Percentiles rank a stretch among this genome's conserved stretches.
Evolutionary conservation across 2,329 filamentous ascomycete genomes (phyloP).

Genomic region (Aspergillus candidus): DNA sequence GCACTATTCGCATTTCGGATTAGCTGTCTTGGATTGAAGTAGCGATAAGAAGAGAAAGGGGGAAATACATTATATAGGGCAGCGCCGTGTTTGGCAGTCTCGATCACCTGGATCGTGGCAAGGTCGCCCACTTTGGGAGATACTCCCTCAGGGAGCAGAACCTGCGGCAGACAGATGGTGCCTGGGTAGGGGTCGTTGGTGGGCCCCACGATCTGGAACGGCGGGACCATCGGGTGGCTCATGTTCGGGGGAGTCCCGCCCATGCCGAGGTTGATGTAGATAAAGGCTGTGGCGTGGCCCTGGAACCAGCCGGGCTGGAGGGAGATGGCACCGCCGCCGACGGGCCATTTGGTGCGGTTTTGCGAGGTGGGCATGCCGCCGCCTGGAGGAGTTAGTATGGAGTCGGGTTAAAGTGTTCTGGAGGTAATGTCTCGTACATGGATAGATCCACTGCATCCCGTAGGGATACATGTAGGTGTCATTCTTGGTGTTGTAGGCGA

Average conservation of each 20-base stretch:
- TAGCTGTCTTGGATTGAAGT: not conserved
- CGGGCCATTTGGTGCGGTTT: conserved; percentile 90
- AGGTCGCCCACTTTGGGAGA: conserved; percentile 73
- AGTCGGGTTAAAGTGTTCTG: conserved; percentile 1
- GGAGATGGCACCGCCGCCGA: conserved; percentile 76
- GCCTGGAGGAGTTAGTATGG: conserved; percentile 48
- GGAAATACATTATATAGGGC: conserved; percentile 66
- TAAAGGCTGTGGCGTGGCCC: conserved; percentile 72
- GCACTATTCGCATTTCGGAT: conserved; percentile 53
- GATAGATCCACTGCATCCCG: conserved; percentile 93
- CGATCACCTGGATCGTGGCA: conserved; percentile 84
- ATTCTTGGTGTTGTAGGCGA: conserved; percentile 37
- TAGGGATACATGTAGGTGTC: conserved; percentile 60
- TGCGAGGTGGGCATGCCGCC: conserved; percentile 70
- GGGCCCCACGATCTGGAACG: conserved; percentile 79
- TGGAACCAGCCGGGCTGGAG: conserved; percentile 96
- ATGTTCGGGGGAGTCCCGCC: conserved; percentile 79
- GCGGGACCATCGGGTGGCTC: conserved; percentile 72
- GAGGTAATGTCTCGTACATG: conserved; percentile 58
- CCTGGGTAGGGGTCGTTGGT: conserved; percentile 79
- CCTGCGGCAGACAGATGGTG: conserved; percentile 81
- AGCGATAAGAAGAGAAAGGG: not conserved
- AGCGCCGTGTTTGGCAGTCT: conserved; percentile 76
- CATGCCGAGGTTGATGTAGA: conserved; percentile 89
- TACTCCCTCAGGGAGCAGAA: conserved; percentile 69